These are phyloP conservation scores for Pistacia atlantica DNA, from an alignment of 345 rosid species.

Conservation along the genomic window DNA sequence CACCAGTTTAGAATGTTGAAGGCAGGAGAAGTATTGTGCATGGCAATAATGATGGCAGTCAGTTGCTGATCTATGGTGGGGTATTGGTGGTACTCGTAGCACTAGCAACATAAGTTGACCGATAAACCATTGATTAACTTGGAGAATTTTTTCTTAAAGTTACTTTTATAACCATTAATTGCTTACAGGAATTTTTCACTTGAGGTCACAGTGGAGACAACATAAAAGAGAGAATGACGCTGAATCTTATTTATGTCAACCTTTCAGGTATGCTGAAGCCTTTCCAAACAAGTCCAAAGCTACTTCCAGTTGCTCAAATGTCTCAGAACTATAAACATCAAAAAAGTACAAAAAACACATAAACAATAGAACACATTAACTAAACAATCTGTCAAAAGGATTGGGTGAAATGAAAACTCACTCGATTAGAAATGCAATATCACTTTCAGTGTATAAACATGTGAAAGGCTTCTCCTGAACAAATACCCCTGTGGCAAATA, in stretches of 20 bases:
- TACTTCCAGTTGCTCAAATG: conserved; percentile 88
- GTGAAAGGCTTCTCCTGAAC: conserved; percentile 82
- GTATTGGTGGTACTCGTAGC: not conserved
- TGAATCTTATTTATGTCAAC: conserved; percentile 34
- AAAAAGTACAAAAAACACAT: conserved; percentile 1
- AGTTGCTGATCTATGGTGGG: not conserved
- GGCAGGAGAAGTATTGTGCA: not conserved
- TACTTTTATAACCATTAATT: conserved; percentile 4
- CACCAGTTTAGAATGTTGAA: not conserved
- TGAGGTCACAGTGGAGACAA: not conserved
- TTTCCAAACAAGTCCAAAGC: conserved; percentile 75
- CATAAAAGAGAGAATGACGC: not conserved
- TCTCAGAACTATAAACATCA: conserved; percentile 54
- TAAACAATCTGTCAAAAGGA: not conserved
- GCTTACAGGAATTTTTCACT: not conserved
- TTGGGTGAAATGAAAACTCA: conserved; percentile 39
- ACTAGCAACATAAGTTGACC: not conserved
- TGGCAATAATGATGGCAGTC: not conserved
- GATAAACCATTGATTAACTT: not conserved
- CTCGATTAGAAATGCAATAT: conserved; percentile 78
- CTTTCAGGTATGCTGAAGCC: conserved; percentile 72
- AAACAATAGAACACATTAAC: not conserved
- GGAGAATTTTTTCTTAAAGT: not conserved
- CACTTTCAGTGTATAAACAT: conserved; percentile 71
- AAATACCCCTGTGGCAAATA: conserved; percentile 62